Base-by-base conservation (phyloP, 2,329 filamentous ascomycete species). In the Fusarium coicis region DNA sequence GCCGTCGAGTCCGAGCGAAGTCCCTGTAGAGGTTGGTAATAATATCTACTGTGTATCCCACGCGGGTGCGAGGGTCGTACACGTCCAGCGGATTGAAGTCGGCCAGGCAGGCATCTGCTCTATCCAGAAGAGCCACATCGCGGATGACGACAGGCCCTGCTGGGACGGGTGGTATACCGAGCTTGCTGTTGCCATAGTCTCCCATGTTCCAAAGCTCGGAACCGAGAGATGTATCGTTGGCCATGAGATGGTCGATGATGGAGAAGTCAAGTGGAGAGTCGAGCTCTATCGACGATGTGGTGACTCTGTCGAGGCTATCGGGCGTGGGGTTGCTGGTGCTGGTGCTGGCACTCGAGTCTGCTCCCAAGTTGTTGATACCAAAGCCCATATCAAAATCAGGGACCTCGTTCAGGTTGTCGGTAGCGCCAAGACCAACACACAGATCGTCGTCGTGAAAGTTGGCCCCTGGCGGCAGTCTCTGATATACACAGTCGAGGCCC, bases 401-500 rank as follows among this genome's bases (percentile, higher is more conserved):
- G 58, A 82, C 63, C 40, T 76, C 76, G 44, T 60, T 50, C 12
- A 68, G 47, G 19, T 57, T 37, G 34, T 59, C 56, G 42, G 57
- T 50, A 40, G 37, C 32, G 54, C 57, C 37, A 69, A 49, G 55
- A 43, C 39, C 40, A 26, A 46, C 64, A 59, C 62, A 65, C 68
- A 75, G 46, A 55, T 72, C 63, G 65, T 74, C 46, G 79, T 75
- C 69, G 67, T 73, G 70, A 62, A 72, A 70, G 21, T 28, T 53
- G n/a, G 67, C 58, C 15, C 74, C 75, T 18, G 75, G 78, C 46
- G 78, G 83, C 47, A 80, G 69, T 62, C 78, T 80, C 76, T 81
- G 81, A 63, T 87, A 86, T 34, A 84, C 75, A 74, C 84, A 86
- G 46, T 80, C 78, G 59, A 83, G 80, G 23, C 81, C 80, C 77